Base-by-base conservation (phyloP, 2,329 filamentous ascomycete genomes). In the Fusarium virguliforme region DNA sequence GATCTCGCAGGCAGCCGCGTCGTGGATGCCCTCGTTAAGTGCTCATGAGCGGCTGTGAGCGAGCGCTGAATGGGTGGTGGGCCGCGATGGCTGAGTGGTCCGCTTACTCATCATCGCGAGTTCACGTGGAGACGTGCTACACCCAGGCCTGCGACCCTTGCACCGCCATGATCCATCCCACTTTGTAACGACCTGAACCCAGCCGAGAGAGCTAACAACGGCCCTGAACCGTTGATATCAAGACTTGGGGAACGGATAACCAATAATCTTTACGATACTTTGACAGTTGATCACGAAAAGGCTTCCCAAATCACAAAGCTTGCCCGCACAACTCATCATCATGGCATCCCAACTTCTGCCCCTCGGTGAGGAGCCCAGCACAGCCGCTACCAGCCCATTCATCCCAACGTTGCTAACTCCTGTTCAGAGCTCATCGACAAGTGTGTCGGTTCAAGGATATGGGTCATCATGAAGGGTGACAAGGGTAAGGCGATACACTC, bases 391-490 rank as follows among this genome's bases (percentile, higher is more conserved):
- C 24, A 22, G 32, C 60, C 37, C 46, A 30, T 54, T 43, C 61
- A 9, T 30, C 56, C 34, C 48, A 34, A 30, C 26, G 18, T 34
- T 34, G 28, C 74, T 79, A 65, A 79, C 74, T 60, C 13, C 28
- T 48, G 30, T 9, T 18, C 78, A 97, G 96, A 99, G 84, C 90
- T 99, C 80, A 98, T 99, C 82, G 96, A 99, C 86, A 98, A 98
- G 84, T 99, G 96, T 81, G 95, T 99, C 73, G 96, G 96, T 68
- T 98, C 95, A 60, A 92, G 92, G 77, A 98, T 99, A 82, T 98
- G 95, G 95, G 95, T 99, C 71, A 90, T 99, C 77, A 99, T 99
- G 96, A 99, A 99, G 84, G 94, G 95, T 74, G 96, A 98, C 80
- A 98, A 98, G 86, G 96, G 96, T 97, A 30, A 38, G 69, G 13